Evolutionary conservation across 164 flowering plant genomes (phyloP).

Genomic region (Euptelea pleiosperma): DNA sequence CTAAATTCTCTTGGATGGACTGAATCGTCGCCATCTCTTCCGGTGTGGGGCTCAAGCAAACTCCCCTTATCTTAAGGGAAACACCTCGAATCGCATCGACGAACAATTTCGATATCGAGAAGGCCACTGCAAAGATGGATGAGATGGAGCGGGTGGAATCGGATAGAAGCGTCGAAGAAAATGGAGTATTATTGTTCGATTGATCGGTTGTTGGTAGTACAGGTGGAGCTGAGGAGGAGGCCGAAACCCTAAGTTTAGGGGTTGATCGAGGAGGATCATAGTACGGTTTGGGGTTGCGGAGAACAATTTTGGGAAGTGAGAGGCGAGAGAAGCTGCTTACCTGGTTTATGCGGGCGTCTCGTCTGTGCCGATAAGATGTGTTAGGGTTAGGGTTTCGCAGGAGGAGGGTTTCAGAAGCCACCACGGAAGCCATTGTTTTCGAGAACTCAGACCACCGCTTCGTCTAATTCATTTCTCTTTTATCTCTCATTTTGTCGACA

Average conservation of each 20-base stretch:
- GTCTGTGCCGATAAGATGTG: not conserved
- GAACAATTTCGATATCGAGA: constrained; percentile 27
- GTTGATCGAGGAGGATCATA: not conserved
- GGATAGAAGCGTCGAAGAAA: constrained; percentile 12
- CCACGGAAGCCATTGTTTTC: too few relatives aligned
- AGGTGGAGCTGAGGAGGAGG: constrained; percentile 13
- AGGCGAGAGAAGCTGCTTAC: not conserved
- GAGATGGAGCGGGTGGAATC: constrained; percentile 58
- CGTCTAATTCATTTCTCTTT: too few relatives aligned
- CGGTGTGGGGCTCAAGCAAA: constrained; percentile 24
- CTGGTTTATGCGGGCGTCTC: not conserved
- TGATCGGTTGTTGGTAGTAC: not conserved
- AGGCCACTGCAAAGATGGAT: constrained; percentile 33
- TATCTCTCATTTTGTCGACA: too few relatives aligned
- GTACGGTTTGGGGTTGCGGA: not conserved
- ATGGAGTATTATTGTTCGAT: not conserved
- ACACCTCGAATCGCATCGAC: constrained; percentile 6
- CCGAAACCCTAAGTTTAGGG: constrained; percentile 13
- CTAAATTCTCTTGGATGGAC: constrained; percentile 17
- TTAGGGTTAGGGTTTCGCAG: constrained; percentile 12
- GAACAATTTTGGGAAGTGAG: not conserved
- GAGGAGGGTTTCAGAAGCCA: constrained; percentile 19
- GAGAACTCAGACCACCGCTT: too few relatives aligned
- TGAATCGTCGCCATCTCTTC: constrained; percentile 21
- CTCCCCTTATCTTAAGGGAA: constrained; percentile 11